Base-by-base conservation (phyloP, 1,284 basidiomycete genomes). In the Ceratobasidium sp. region DNA sequence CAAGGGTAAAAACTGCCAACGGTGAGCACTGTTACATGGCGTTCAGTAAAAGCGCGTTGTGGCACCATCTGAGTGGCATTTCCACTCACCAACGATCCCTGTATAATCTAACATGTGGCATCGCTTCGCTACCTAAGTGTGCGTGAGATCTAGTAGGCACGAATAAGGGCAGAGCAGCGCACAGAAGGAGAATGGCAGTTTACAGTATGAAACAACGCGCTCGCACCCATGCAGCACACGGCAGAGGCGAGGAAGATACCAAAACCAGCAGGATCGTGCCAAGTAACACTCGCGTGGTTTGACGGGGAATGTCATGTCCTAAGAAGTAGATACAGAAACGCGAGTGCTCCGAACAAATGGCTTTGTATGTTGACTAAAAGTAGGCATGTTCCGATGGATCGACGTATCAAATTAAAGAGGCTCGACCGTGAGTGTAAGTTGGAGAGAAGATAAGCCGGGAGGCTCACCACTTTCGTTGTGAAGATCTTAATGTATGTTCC, bases 321-420 rank as follows among this genome's bases (percentile, higher is more conserved):
- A 64, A 92, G 82, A 71, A 94, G 85, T 80, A 90, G 88, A 23
- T 85, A 80, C 42, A 85, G 75, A 82, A 96, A 95, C 68, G 94
- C 81, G 13, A 90, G 81, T 20, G 92, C 91, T 37, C 92, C 94
- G 86, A 90, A 89, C 8, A 96, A 86, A 82, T 97, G 96, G 68
- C 89, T 93, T 83, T 96, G 94, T 69, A 97, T 96, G 84, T 98
- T 97, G 78, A 97, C 94, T 95, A 78, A 23, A 66, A 33, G 35
- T 20, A 47, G 23, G 35, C 39, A 77, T 58, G 71, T 53, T 15
- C 26, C 39, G 39, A 51, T 51, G 53, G 11, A 37, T 37, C 58
- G 26, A 53, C 66, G 45, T 64, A 37, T 65, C 42, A 23, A 26
- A 37, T 39, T n/a, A 28, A 49, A 17, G 17, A 28, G 31, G 64